Evolutionary conservation across 1,284 basidiomycete species (phyloP).

Genomic region (Sanghuangporus sanghuang): DNA sequence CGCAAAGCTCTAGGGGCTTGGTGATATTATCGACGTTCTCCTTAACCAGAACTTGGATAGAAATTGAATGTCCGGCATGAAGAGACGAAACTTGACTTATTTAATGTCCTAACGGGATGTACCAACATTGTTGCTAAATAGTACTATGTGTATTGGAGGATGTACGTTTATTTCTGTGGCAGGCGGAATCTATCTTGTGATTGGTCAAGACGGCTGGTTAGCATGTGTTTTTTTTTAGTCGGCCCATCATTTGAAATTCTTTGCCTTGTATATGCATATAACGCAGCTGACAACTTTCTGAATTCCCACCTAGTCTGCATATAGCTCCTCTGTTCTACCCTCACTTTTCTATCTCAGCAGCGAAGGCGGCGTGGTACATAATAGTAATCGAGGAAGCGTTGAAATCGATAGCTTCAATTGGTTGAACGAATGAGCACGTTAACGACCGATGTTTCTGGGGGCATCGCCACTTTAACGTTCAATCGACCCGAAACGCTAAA

Average conservation of each 20-base stretch:
- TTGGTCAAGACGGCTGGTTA: background rate
- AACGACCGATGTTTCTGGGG: constrained; percentile 42
- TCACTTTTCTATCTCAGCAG: too few relatives aligned
- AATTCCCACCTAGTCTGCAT: too few relatives aligned
- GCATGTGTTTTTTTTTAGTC: background rate
- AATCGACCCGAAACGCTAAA: constrained; percentile 57
- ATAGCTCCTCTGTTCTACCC: too few relatives aligned
- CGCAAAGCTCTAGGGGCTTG: constrained; percentile 19
- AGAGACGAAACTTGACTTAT: background rate
- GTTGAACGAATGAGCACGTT: constrained; percentile 32
- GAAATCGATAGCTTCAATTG: background rate
- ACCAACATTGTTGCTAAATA: background rate
- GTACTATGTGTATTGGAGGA: background rate
- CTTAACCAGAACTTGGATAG: background rate
- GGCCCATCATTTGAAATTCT: too few relatives aligned
- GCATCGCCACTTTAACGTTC: constrained; percentile 65
- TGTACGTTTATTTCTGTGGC: background rate
- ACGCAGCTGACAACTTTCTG: too few relatives aligned
- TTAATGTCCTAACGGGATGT: background rate
- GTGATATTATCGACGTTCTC: background rate
- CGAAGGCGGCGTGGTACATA: background rate
- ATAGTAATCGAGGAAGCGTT: background rate
- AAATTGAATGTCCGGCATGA: background rate
- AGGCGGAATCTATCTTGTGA: background rate
- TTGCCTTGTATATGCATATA: too few relatives aligned